Base-by-base conservation (phyloP, 106 monocot species). In the Acorus calamus region DNA sequence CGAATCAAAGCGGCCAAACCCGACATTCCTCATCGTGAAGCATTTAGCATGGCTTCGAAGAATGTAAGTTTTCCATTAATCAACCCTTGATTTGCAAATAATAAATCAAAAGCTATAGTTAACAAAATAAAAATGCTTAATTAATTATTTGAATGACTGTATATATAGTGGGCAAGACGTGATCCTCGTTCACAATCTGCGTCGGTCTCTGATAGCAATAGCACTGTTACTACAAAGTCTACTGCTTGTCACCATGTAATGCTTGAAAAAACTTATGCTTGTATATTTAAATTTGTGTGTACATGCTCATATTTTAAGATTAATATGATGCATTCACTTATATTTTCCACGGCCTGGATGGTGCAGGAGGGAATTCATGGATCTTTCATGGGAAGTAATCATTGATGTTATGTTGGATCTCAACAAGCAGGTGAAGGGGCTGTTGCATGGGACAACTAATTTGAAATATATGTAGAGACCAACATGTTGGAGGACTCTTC, bases 31-130 rank as follows among this genome's bases (percentile, higher is more conserved):
- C 88, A 88, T 56, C 56, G 88, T 67, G 84, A 88, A 69, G 88
- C 88, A 28, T 88, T 88, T 49, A 88, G 88, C 76, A 88, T 84
- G 88, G 88, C 88, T 45, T 78, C 88, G 14, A 88, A 88, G 68
- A 88, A 84, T 52, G 88, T 88, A 81, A 67, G 74, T 7, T 10
- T 14, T 28, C 28, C 28, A 28, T 28, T 28, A 41, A 4, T 43
- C 11, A 14, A 12, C 46, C 0, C 28, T 9, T 52, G 3, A n/a
- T n/a, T n/a, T n/a, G n/a, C n/a, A n/a, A n/a, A n/a, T n/a, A n/a
- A n/a, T n/a, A n/a, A n/a, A n/a, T n/a, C n/a, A n/a, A 12, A 2
- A 43, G 13, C 12, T 0, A 56, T 7, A 2, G 44, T 8, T 45
- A 45, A 4, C 28, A 5, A 56, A 43, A 44, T 46, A 50, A 63